A percentile compares a stretch with the other conserved stretches of the same genome.
Evolutionary conservation across 768 basidiomycete species (phyloP).

Genomic region (Russula emetica): DNA sequence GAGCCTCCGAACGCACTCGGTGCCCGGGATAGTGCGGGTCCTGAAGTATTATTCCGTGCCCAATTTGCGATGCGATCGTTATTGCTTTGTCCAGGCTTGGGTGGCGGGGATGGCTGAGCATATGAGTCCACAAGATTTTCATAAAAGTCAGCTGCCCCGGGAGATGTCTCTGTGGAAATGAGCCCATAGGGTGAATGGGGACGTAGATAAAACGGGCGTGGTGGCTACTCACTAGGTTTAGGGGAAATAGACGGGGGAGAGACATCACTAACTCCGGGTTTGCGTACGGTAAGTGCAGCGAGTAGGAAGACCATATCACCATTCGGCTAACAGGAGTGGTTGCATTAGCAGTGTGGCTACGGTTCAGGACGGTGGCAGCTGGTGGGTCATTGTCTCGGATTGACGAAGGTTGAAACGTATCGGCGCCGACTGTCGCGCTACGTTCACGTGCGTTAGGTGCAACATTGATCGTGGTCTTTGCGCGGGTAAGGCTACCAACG

Average conservation of each 20-base stretch:
- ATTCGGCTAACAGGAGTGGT: conserved; percentile 34
- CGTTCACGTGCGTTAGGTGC: conserved; percentile 45
- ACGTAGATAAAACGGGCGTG: conserved; percentile 10
- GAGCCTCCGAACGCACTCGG: conserved; percentile 48
- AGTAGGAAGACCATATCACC: conserved; percentile 40
- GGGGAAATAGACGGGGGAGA: conserved; percentile 29
- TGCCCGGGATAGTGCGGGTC: conserved; percentile 34
- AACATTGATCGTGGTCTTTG: conserved; percentile 56
- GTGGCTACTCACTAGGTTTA: conserved; percentile 33
- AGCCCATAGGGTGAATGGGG: neutral
- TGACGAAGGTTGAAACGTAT: conserved; percentile 16
- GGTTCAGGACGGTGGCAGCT: conserved; percentile 9
- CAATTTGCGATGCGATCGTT: conserved; percentile 53
- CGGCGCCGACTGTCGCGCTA: conserved; percentile 17
- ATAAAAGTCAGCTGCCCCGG: conserved; percentile 56
- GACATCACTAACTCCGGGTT: conserved; percentile 31
- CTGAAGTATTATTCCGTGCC: conserved; percentile 50
- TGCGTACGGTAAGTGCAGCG: conserved; percentile 51
- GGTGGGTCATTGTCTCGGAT: conserved; percentile 10
- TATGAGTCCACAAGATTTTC: conserved; percentile 70
- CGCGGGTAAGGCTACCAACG: conserved; percentile 42
- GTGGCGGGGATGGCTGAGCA: conserved; percentile 53
- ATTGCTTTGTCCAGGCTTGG: conserved; percentile 34
- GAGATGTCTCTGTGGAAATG: conserved; percentile 4
- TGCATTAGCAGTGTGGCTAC: conserved; percentile 23